Conservation (phyloP, 2,329 filamentous ascomycete species). For the Venturia oleaginea region DNA sequence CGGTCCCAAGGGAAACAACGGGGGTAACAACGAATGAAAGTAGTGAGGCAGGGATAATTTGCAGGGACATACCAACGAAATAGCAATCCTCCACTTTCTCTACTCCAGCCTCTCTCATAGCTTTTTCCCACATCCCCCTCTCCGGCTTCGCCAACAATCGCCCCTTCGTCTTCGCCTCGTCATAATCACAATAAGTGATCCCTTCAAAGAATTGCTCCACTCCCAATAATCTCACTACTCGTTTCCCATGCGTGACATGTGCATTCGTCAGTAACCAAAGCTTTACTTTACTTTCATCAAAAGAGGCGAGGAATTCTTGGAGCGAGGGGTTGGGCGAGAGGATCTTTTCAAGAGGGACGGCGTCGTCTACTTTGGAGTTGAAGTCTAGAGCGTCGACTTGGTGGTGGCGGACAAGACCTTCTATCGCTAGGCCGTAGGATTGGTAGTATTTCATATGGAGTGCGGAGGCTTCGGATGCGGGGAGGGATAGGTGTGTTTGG, state of each 20-base stretch:
- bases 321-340: conserved; percentile 71
- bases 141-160: conserved; percentile 89
- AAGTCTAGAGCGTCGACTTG: conserved; percentile 93
- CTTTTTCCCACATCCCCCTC: conserved; percentile 74
- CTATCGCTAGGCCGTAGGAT: conserved; percentile 93
- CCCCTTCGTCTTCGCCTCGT: conserved; percentile 73
- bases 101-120: conserved; percentile 74
- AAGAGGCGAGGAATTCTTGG: conserved; percentile 65
- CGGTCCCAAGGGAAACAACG: too few relatives aligned
- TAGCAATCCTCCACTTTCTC: conserved; percentile 64
- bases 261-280: conserved; percentile 96
- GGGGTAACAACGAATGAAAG: background rate
- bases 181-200: conserved; percentile 91
- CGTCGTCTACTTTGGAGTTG: conserved; percentile 90
- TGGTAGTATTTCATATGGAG: conserved; percentile 90
- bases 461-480: conserved; percentile 67
- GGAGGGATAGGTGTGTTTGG: conserved; percentile 61
- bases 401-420: conserved; percentile 87
- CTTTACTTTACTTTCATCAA: conserved; percentile 75
- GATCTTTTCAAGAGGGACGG: conserved; percentile 75
- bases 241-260: conserved; percentile 76
- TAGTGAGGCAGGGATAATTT: background rate
- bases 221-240: conserved; percentile 71
- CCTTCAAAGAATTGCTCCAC: conserved; percentile 90
- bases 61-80: conserved; percentile 67